Evolutionary conservation across 305 asterid genomes (phyloP), one percentile per base, ranked within the genome.

Genomic region (Ilex paraguariensis): DNA sequence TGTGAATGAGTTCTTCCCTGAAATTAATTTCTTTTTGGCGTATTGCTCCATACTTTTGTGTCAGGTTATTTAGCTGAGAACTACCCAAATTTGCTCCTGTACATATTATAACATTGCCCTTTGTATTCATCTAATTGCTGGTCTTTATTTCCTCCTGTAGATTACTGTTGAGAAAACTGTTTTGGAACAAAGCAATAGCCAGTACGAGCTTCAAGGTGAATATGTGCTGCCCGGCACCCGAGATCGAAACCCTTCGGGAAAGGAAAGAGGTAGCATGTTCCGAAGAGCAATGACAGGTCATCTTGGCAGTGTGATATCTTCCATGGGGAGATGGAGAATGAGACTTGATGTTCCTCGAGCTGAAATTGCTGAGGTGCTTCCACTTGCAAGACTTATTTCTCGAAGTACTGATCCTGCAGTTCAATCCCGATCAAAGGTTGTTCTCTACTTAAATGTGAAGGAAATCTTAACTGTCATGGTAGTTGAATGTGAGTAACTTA

Each of bases 321-420:
- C 99, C 67, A 90, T 94, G 99, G 99, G 99, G 68, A 83, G 99
- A 80, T 94, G 99, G 99, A 84, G 99, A 79, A 85, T 94, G 95
- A 90, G 99, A 74, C 87, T 94, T 52, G 99, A 94, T 85, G 97
- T 94, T 67, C 99, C 99, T 64, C 81, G 78, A 64, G 97, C 99
- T 79, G 97, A 94, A 80, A 90, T 94, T 74, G 89, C 97, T 59
- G 99, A 94, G 87, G 88, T 94, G 99, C 97, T 94, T 81, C 99
- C 99, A 33, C 91, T 94, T 60, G 99, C 99, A 63, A 86, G 99
- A 81, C 95, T 94, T 73, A 85, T 94, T 77, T 94, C 95, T 70
- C 93, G 97, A 72, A 94, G 86, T 82, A 86, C 99, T 66, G 99
- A 94, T 82, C 99, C 99, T 68, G 99, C 96, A 56, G 95, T 94